phyloP scores from a whole-genome alignment of 345 rosid genomes.

The Litchi chinensis region DNA sequence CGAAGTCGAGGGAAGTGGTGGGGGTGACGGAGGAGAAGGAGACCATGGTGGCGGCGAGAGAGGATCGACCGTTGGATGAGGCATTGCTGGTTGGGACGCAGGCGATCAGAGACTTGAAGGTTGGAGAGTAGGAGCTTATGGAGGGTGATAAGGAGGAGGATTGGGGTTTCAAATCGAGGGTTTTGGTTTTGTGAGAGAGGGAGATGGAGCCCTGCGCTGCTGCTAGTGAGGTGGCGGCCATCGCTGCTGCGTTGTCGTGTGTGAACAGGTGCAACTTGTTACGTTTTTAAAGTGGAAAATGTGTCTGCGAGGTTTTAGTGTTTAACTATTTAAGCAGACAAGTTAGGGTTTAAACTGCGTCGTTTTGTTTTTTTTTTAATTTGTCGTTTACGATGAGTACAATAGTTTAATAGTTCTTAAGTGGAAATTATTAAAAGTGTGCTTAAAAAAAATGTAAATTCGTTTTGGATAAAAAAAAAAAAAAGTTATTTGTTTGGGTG shows the following conservation, averaged over 20 bases:
- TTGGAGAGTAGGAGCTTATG: constrained; percentile 3
- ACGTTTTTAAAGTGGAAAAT: not conserved
- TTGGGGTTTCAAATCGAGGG: not conserved
- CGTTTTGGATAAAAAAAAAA: too few species aligned
- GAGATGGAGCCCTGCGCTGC: constrained; percentile 1
- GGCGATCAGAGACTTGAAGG: constrained; percentile 19
- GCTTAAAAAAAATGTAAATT: too few species aligned
- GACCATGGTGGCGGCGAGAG: constrained; percentile 20
- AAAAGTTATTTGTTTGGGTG: too few species aligned
- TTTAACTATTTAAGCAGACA: too few species aligned
- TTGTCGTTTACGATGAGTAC: too few species aligned
- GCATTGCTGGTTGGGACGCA: constrained; percentile 4
- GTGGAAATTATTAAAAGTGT: too few species aligned
- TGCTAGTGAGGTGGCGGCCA: constrained; percentile 28
- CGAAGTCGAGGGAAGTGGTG: constrained; percentile 31
- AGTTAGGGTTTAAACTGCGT: too few species aligned
- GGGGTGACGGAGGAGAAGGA: constrained; percentile 13
- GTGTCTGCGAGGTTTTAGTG: too few species aligned
- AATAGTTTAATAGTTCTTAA: too few species aligned
- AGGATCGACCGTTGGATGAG: constrained; percentile 15
- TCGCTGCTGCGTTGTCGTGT: not conserved
- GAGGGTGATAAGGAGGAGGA: not conserved
- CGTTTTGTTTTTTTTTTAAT: too few species aligned
- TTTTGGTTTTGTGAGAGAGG: constrained; percentile 9
- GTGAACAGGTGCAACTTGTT: not conserved